Evolutionary conservation across 1,284 basidiomycete genomes (phyloP), one percentile per base, ranked within the genome.

Genomic region (Violaceomyces palustris): DNA sequence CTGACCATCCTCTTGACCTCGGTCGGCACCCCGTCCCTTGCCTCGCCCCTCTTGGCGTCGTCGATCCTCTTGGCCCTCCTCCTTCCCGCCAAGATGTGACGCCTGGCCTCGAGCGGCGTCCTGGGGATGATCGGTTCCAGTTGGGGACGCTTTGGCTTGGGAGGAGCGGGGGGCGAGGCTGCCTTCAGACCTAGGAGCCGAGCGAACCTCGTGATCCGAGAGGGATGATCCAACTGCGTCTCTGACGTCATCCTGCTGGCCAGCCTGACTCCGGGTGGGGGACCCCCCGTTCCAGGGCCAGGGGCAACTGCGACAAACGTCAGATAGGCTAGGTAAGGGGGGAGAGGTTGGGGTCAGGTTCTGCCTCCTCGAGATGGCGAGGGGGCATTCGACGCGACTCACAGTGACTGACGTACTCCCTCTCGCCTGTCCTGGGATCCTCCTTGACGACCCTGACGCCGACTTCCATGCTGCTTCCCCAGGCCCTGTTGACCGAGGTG

Each of bases 281-380:
- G n/a, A n/a, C n/a, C n/a, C n/a, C n/a, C n/a, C n/a, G n/a, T n/a
- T n/a, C n/a, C n/a, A n/a, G n/a, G n/a, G n/a, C n/a, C n/a, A n/a
- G n/a, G n/a, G n/a, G n/a, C n/a, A n/a, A n/a, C n/a, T n/a, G 70
- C 70, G 35, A 75, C 74, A 42, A 75, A 75, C 9, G 74, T 75
- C 41, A 75, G 60, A 48, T 75, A 75, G 3, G 74, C 35, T 34
- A 19, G 7, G 14, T 11, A 28, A 27, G n/a, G n/a, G n/a, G n/a
- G n/a, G n/a, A n/a, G n/a, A n/a, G 24, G 6, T 26, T 27, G 9
- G 8, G 9, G 17, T 38, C 35, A 38, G 35, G 9, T 27, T 31
- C 28, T 18, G 9, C 12, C 8, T n/a, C n/a, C n/a, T n/a, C n/a
- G n/a, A n/a, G 6, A 14, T 25, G 22, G 7, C 17, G 38, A 11